Base-by-base conservation (phyloP, 2,329 filamentous ascomycete genomes). In the Colletotrichum higginsianum region DNA sequence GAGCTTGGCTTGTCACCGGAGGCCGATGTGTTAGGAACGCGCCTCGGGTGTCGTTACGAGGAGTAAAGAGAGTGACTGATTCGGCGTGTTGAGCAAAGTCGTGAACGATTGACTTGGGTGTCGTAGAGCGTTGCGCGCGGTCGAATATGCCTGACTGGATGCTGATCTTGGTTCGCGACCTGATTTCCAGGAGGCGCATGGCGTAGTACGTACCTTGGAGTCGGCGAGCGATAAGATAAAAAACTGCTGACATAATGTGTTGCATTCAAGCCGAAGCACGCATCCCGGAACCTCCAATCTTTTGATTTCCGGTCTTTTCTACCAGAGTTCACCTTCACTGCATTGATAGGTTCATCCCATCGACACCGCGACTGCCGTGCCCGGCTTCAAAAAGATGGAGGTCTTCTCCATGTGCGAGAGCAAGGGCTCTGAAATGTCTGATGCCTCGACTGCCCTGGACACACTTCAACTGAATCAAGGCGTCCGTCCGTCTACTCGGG, bases 211-310 rank as follows among this genome's bases (percentile, higher is more conserved):
- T 69, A 69, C 53, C 67, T 35, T n/a, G 47, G 23, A n/a, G 18
- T 42, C 11, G 26, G 15, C 18, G 2, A 3, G 7, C n/a, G 67
- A 70, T 70, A 70, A 70, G 67, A 70, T 69, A 69, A 61, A 61
- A 60, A 61, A 7, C 18, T 42, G 15, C 26, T 44, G 30, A 57
- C 35, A 18, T 40, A 57, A 57, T 23, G 2, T 40, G 12, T 7
- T 16, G 9, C 1, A 30, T 6, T 30, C 26, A 21, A 7, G 12
- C 57, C 8, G 12, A 12, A 7, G 12, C n/a, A 6, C 42, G 26
- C 26, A 47, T 23, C 57, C 23, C 46, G n/a, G 26, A 30, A 30
- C 2, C 26, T 30, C 21, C 9, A 6, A 6, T 30, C 26, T 30
- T 30, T 30, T 30, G 26, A 30, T 30, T 30, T 40, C 35, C n/a